Conservation (phyloP, 2,329 filamentous ascomycete species). For the Scedosporium dehoogii region DNA sequence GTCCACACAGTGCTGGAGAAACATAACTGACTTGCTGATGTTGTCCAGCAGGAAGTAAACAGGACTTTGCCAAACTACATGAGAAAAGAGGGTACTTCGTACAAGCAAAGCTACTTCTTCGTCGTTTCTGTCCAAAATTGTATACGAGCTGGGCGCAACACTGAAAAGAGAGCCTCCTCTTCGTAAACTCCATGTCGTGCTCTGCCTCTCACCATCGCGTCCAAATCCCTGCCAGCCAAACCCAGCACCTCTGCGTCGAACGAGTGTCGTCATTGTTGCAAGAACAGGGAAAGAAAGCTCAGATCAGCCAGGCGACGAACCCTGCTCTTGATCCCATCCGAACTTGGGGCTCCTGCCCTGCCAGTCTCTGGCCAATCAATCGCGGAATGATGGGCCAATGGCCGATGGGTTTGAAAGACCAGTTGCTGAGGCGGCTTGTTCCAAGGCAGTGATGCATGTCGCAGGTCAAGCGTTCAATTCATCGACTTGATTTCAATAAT, state of each 20-base stretch:
- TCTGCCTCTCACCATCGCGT: neutral
- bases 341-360: neutral
- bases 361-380: neutral
- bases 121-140: too few species aligned
- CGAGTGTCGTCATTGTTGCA: neutral
- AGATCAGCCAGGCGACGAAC: neutral
- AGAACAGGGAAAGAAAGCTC: neutral
- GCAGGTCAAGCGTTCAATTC: neutral
- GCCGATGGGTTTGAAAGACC: neutral
- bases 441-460: neutral
- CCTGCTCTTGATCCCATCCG: neutral
- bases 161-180: too few species aligned
- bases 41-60: too few species aligned
- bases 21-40: too few species aligned
- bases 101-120: too few species aligned
- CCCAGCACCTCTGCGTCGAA: neutral
- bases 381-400: neutral
- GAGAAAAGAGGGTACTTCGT: too few species aligned
- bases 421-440: neutral
- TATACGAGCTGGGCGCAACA: too few species aligned
- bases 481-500: neutral
- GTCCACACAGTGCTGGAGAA: neutral
- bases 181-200: too few species aligned
- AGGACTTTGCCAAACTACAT: too few species aligned
- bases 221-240: neutral